Conservation (phyloP, 371 early-diverging fungal species). For the Mucor indicus region DNA sequence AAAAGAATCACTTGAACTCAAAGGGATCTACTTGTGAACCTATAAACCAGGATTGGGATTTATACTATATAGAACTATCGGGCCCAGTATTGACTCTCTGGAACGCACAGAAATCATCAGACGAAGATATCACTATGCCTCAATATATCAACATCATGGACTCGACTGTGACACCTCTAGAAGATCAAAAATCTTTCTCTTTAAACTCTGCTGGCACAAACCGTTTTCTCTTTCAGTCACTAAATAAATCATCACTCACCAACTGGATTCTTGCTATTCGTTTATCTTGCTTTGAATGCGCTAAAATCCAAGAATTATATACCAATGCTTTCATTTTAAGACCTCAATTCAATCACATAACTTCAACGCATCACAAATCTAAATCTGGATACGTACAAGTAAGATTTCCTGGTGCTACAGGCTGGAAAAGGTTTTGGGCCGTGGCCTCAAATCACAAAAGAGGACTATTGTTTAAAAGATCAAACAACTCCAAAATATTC, state of each 20-base stretch:
- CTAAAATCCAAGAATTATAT: constrained; percentile 75
- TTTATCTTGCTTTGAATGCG: constrained; percentile 73
- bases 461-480: no score
- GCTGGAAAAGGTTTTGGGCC: constrained; percentile 65
- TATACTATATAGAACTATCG: constrained; percentile 68
- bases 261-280: constrained; percentile 37
- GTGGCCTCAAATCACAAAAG: constrained; percentile 53
- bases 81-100: constrained; percentile 67
- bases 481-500: no score
- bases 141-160: no score
- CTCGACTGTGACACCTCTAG: no score
- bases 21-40: no score
- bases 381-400: constrained; percentile 62
- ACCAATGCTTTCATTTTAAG: constrained; percentile 60
- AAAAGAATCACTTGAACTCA: no score
- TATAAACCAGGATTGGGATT: constrained; percentile 61
- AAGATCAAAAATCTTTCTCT: constrained; percentile 53
- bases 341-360: constrained; percentile 14
- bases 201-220: constrained; percentile 69
- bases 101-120: constrained; percentile 27
- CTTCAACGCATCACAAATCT: no score
- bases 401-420: constrained; percentile 60
- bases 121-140: constrained; percentile 51
- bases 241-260: neutral
- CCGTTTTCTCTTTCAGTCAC: constrained; percentile 59